phyloP scores from a whole-genome alignment of 495 filamentous ascomycete genomes.

The Rusavskia elegans region DNA sequence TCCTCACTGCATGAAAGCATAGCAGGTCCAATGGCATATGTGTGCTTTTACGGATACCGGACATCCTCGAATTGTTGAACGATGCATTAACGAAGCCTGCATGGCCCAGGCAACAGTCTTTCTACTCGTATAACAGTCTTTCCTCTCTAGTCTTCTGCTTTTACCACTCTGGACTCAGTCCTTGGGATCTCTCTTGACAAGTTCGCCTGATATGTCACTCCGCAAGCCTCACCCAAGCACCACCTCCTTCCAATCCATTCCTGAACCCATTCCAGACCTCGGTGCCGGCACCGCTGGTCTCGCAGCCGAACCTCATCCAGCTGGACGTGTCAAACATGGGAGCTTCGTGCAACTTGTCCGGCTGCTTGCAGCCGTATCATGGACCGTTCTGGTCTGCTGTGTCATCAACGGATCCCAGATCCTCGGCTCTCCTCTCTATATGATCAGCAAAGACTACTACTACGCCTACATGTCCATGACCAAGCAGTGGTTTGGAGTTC shows the following conservation, averaged over 20 bases:
- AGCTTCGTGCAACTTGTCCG: slow-evolving; percentile 46
- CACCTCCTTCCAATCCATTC: not conserved
- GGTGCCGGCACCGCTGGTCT: slow-evolving; percentile 12
- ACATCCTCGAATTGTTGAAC: too few relatives aligned
- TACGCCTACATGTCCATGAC: slow-evolving; percentile 51
- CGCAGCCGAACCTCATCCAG: slow-evolving; percentile 38
- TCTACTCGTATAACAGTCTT: too few relatives aligned
- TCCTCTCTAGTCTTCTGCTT: too few relatives aligned
- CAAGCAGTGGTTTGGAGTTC: slow-evolving; percentile 45
- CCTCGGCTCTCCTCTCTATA: slow-evolving; percentile 41
- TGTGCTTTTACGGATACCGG: too few relatives aligned
- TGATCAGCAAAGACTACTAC: slow-evolving; percentile 42
- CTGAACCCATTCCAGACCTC: slow-evolving; percentile 11
- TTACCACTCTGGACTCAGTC: too few relatives aligned
- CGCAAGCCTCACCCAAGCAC: too few relatives aligned
- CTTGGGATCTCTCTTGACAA: too few relatives aligned
- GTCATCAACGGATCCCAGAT: slow-evolving; percentile 38
- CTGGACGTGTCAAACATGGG: slow-evolving; percentile 53
- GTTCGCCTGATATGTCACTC: too few relatives aligned
- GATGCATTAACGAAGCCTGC: too few relatives aligned
- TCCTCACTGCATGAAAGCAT: too few relatives aligned
- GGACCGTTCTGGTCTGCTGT: slow-evolving; percentile 43
- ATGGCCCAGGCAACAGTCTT: too few relatives aligned
- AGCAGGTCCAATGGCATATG: too few relatives aligned
- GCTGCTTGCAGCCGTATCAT: slow-evolving; percentile 43